Conservation (phyloP, 352 stramenopile genomes). For the Pythium apleroticum region DNA sequence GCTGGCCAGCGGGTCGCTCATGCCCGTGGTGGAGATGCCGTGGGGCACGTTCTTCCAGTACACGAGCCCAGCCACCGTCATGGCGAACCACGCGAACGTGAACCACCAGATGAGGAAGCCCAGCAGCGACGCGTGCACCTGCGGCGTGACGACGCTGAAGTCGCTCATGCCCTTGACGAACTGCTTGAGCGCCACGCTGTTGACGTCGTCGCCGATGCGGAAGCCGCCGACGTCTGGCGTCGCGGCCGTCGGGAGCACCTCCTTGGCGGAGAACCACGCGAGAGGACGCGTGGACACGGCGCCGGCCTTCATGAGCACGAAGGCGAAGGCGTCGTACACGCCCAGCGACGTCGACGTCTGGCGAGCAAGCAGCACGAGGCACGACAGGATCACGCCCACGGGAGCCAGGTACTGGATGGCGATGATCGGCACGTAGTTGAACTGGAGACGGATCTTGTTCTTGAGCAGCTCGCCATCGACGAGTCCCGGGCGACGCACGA, state of each 20-base stretch:
- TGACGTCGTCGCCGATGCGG: conserved; percentile 55
- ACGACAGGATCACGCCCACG: conserved; percentile 38
- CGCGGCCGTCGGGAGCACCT: conserved; percentile 37
- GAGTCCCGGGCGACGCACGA: conserved; percentile 49
- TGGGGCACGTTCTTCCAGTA: conserved; percentile 78
- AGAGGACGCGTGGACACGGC: conserved; percentile 23
- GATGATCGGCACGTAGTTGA: conserved; percentile 82
- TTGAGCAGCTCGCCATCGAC: conserved; percentile 64
- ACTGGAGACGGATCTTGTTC: conserved; percentile 74
- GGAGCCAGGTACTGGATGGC: conserved; percentile 79
- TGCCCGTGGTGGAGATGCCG: conserved; percentile 25
- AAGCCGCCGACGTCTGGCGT: conserved; percentile 57
- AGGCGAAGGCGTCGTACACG: conserved; percentile 33
- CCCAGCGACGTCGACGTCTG: conserved; percentile 58
- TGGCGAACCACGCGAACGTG: conserved; percentile 55
- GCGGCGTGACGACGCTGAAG: conserved; percentile 59
- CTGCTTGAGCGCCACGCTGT: conserved; percentile 37
- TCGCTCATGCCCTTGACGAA: conserved; percentile 64
- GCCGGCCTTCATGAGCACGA: conserved; percentile 27
- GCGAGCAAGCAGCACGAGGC: conserved; percentile 48
- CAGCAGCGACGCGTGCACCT: conserved; percentile 57
- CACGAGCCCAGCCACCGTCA: conserved; percentile 39
- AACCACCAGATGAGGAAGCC: conserved; percentile 69
- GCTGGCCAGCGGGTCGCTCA: conserved; percentile 3
- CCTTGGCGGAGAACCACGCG: conserved; percentile 11